phyloP scores from a whole-genome alignment of 2,329 filamentous ascomycete species.

The Whalleya microplaca region DNA sequence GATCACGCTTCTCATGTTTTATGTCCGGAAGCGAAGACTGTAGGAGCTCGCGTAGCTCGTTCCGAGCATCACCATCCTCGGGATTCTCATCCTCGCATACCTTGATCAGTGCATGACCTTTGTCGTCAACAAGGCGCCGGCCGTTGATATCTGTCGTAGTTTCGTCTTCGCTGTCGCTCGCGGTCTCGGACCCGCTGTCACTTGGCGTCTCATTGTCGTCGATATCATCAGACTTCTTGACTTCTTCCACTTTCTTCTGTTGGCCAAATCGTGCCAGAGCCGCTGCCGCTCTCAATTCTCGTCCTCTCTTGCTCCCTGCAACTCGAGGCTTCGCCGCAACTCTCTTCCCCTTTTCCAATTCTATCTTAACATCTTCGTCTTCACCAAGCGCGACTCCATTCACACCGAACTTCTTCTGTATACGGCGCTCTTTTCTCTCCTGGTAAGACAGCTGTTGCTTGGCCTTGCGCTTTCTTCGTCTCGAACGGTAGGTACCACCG shows the following conservation, averaged over 20 bases:
- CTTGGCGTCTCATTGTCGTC: constrained; percentile 37
- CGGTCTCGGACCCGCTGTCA: constrained; percentile 45
- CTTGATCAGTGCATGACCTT: constrained; percentile 70
- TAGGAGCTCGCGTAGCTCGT: constrained; percentile 69
- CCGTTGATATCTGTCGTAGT: constrained; percentile 68
- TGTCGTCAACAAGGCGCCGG: constrained; percentile 64
- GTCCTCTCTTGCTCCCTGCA: constrained; percentile 72
- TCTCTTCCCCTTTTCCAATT: constrained; percentile 68
- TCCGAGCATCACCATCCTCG: constrained; percentile 59
- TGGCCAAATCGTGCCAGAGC: constrained; percentile 74
- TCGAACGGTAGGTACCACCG: constrained; percentile 75
- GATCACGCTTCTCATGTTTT: constrained; percentile 24
- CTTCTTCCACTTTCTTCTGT: constrained; percentile 54
- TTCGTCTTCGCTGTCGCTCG: constrained; percentile 47
- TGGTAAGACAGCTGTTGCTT: constrained; percentile 64
- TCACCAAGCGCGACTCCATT: constrained; percentile 71
- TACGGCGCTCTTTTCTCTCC: constrained; percentile 73
- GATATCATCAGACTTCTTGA: constrained; percentile 43
- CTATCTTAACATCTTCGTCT: constrained; percentile 66
- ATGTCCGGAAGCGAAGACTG: constrained; percentile 43
- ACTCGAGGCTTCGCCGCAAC: constrained; percentile 71
- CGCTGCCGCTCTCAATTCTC: constrained; percentile 76
- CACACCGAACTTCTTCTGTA: constrained; percentile 75
- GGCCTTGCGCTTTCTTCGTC: constrained; percentile 58
- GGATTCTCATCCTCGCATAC: constrained; percentile 72